Base-by-base conservation (phyloP, 306 rosid species). In the Lathyrus aphaca region DNA sequence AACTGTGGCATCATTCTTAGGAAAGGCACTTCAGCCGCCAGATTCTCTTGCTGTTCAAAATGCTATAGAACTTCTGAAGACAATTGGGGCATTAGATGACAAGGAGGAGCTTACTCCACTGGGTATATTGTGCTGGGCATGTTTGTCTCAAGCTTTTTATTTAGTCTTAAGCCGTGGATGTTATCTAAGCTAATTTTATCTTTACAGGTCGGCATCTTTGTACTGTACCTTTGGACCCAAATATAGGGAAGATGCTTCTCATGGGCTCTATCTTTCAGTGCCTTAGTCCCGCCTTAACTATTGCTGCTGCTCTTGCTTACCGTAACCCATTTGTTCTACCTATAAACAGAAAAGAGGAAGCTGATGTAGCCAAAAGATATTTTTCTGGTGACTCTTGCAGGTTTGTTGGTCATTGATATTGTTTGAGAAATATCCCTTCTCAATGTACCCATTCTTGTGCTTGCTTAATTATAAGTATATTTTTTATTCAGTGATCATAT, bases 211-310 rank as follows among this genome's bases (percentile, higher is more conserved):
- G 74, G 71, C 98, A 90, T 81, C 97, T 93, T 81, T 85, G 90
- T 82, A 82, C 86, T 62, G 78, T 93, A 70, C 98, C 98, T n/a
- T 73, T 93, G 97, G 97, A 93, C 75, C 98, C 98, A 79, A 90
- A 93, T 81, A 93, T 93, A 18, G 98, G 97, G 76, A 93, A 93
- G 83, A 93, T 93, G 98, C 97, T 93, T 74, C 86, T 93, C 46
- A 86, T 93, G 97, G 98, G 98, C 35, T 93, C 97, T 78, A 86
- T 93, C 61, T 93, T 93, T 84, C 98, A 93, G 66, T 93, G 98
- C 87, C 91, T 93, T 51, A 85, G 82, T 80, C 98, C 98, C 69
- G 94, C 96, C 75, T 77, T 93, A 78, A 90, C 88, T 73, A 93
- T 93, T 74, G 98, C 98, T 68, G 90, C 98, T 75, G 90, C 98